Conservation (phyloP, 192 early-diverging fungal genomes). For the Coemansia sp. region DNA sequence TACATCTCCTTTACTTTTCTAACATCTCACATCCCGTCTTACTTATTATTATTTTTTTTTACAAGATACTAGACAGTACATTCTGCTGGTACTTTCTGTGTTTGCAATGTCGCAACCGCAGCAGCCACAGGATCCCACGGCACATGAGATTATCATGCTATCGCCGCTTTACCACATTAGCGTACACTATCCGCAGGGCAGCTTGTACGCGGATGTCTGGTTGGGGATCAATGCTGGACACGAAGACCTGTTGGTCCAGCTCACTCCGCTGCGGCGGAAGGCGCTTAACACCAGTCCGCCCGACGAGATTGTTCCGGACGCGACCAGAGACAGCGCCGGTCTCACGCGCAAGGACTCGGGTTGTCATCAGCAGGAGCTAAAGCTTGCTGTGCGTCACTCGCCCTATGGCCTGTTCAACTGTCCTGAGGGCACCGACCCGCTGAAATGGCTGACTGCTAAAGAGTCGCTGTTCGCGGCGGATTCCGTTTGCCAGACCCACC, state of each 20-base stretch:
- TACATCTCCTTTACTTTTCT: neutral
- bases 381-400: conserved; percentile 21
- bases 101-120: conserved; percentile 16
- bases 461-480: conserved; percentile 32
- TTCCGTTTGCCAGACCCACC: conserved; percentile 30
- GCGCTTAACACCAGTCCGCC: conserved; percentile 46
- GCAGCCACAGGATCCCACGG: conserved; percentile 46
- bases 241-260: conserved; percentile 39
- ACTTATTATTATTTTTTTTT: neutral
- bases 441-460: conserved; percentile 47
- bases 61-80: neutral
- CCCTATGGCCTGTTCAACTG: conserved; percentile 46
- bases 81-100: neutral
- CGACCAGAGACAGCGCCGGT: conserved; percentile 1
- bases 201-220: conserved; percentile 51
- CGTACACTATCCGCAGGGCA: conserved; percentile 50
- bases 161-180: conserved; percentile 45
- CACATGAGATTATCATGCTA: conserved; percentile 51
- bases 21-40: neutral
- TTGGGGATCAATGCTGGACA: conserved; percentile 40
- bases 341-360: conserved; percentile 42
- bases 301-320: conserved; percentile 11
- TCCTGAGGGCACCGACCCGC: conserved; percentile 18
- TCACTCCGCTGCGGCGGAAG: conserved; percentile 45
- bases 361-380: conserved; percentile 9